Base-by-base conservation (phyloP, 2,329 filamentous ascomycete genomes). In the Trichophyton simii region DNA sequence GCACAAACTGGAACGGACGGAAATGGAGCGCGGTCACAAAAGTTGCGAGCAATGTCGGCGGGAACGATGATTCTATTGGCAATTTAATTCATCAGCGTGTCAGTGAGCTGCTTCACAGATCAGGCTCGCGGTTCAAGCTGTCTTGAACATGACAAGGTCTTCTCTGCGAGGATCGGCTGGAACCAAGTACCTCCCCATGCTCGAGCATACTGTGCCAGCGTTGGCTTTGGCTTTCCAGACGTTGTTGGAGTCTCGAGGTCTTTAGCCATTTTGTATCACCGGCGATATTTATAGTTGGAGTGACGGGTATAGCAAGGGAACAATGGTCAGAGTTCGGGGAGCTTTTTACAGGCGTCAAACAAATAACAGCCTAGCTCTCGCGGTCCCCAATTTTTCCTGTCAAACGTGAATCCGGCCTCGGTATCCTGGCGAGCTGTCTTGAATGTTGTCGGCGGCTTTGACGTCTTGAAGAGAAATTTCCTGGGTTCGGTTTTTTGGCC, bases 11-110 rank as follows among this genome's bases (percentile, higher is more conserved):
- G 72, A 86, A 83, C 6, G 86, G 85, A n/a, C 83, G 82, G 50
- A 81, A 76, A 75, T 87, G 82, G 67, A 87, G 83, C 9, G 84
- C 83, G 46, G 84, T 81, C 66, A 87, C 81, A 50, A 88, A 76
- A 7, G 84, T 85, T 62, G 86, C 85, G 50, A 87, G 80, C 11
- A 86, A 72, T 9, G 82, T 84, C 25, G 86, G 82, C 1, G 85
- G 83, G 36, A 88, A 79, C 7, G 85, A 79, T 63, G 81, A 83
- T 72, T 85, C 85, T 87, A 68, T 2, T 54, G 58, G 63, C 50
- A 20, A 44, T 46, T 42, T 52, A 38, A 36, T 60, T 57, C 18
- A 50, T 6, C 31, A 25, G 55, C 18, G 15, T 58, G 25, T 65
- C 57, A 52, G 42, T 57, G 57, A 48, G 28, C 50, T 31, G 41